phyloP scores from a whole-genome alignment of 768 basidiomycete genomes.

The Termitomyces sp. region DNA sequence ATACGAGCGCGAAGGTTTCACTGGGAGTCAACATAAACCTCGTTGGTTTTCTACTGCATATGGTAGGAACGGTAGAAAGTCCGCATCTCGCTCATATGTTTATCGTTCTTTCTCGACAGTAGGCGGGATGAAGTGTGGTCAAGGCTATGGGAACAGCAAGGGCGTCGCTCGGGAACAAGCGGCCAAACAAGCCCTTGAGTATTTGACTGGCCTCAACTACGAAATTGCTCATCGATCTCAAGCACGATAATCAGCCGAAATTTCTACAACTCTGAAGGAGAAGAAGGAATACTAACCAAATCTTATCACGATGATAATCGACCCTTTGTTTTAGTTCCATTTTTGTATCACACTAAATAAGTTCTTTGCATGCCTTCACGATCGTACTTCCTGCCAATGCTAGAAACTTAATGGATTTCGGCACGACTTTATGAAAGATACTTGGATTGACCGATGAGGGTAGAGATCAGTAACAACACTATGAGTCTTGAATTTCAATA shows the following conservation, averaged over 20 bases:
- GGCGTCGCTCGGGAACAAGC: neutral
- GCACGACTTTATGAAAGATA: too few relatives aligned
- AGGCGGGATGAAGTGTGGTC: neutral
- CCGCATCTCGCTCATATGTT: neutral
- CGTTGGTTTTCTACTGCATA: slow-evolving; percentile 6
- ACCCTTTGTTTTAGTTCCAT: too few relatives aligned
- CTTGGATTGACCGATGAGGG: too few relatives aligned
- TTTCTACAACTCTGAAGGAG: too few relatives aligned
- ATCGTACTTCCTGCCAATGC: too few relatives aligned
- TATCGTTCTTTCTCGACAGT: neutral
- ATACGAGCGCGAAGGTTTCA: neutral
- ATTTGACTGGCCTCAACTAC: neutral
- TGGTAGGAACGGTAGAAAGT: neutral
- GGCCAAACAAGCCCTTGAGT: neutral
- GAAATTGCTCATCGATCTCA: neutral
- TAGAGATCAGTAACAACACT: too few relatives aligned
- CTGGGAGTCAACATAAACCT: neutral
- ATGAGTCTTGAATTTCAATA: neutral
- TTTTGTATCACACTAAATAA: too few relatives aligned
- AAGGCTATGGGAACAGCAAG: slow-evolving; percentile 1
- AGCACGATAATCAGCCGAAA: neutral
- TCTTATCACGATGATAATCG: too few relatives aligned
- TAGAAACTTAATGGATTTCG: too few relatives aligned
- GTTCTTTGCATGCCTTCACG: too few relatives aligned
- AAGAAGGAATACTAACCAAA: too few relatives aligned